Evolutionary conservation across 2,329 filamentous ascomycete genomes (phyloP), one percentile per base, ranked within the genome.

Genomic region (Colletotrichum sp.): DNA sequence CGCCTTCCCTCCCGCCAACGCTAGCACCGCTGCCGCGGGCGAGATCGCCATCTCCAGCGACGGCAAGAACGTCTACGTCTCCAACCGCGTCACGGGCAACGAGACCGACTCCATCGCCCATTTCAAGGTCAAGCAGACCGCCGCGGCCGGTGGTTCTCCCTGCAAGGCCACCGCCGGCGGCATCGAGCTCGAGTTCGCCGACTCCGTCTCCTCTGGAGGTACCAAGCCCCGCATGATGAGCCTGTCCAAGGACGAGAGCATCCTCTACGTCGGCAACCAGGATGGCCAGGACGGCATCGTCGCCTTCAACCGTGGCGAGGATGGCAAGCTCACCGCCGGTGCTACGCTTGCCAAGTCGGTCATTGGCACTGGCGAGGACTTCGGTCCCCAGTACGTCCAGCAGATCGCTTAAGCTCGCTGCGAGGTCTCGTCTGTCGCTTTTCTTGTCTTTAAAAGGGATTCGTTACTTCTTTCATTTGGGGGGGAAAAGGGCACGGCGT

Each of bases 211-310:
- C 16, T 84, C 84, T 0, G 81, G 83, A 55, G 86, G 87, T 26
- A 75, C 79, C 6, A 67, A 81, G 7, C 89, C 89, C 9, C 87
- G 89, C 78, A 88, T 89, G 86, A 86, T 90, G 77, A 87, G 85
- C 79, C 79, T 85, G 57, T 82, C 83, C 74, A 81, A 76, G 10
- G 82, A 84, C 72, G 80, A 85, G 75, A 77, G 67, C 66, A 67
- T 84, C 13, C 78, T 90, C 62, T 89, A 89, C 77, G 83, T 86
- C n/a, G 85, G 84, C n/a, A 90, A 90, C 83, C 85, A 88, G 81
- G 82, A 81, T 68, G 88, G 87, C 44, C 81, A 81, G 5, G 77
- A 77, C 16, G 88, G 85, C 1, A 78, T 89, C 7, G 81, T 85
- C 6, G 88, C 85, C n/a, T 57, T 76, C 60, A 44, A 12, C 62